These are phyloP conservation scores for Yarrowia deformans DNA, from an alignment of 805 yeast species.

Conservation along the genomic window DNA sequence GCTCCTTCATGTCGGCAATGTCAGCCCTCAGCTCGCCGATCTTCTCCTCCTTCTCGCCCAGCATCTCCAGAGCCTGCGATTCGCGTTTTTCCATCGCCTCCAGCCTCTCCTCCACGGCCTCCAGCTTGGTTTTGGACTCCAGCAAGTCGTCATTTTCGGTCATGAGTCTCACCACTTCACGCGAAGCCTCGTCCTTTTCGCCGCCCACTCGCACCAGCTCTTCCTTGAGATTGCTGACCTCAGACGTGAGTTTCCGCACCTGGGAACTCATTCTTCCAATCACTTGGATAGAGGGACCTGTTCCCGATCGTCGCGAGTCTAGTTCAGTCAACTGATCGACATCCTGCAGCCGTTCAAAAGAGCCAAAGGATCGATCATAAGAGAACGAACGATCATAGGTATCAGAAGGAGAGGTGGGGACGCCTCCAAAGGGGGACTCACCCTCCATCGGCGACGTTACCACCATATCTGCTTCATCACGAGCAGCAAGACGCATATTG, in stretches of 20 bases:
- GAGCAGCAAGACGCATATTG: constrained; percentile 27
- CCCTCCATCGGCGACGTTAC: not conserved
- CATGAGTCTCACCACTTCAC: constrained; percentile 67
- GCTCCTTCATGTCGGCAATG: constrained; percentile 84
- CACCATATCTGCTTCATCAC: constrained; percentile 21
- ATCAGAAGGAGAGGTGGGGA: constrained; percentile 18
- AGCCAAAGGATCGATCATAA: constrained; percentile 12
- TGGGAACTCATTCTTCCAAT: constrained; percentile 77
- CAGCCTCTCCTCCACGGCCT: constrained; percentile 49
- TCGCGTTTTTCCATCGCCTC: constrained; percentile 56
- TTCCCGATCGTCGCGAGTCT: constrained; percentile 7
- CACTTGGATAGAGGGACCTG: constrained; percentile 61
- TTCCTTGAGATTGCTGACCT: constrained; percentile 68
- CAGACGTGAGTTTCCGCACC: constrained; percentile 81
- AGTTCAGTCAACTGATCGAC: constrained; percentile 17
- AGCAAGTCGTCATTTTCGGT: constrained; percentile 60
- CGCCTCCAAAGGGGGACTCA: constrained; percentile 21
- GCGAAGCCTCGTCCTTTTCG: constrained; percentile 72
- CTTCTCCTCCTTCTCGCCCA: constrained; percentile 87
- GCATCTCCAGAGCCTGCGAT: constrained; percentile 66
- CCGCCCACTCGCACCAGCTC: constrained; percentile 61
- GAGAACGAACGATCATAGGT: constrained; percentile 19
- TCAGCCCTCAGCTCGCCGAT: constrained; percentile 89
- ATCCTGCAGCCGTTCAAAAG: constrained; percentile 37
- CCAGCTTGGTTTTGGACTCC: constrained; percentile 50